Evolutionary conservation across 768 basidiomycete genomes (phyloP).

Genomic region (Mycena belliarum): DNA sequence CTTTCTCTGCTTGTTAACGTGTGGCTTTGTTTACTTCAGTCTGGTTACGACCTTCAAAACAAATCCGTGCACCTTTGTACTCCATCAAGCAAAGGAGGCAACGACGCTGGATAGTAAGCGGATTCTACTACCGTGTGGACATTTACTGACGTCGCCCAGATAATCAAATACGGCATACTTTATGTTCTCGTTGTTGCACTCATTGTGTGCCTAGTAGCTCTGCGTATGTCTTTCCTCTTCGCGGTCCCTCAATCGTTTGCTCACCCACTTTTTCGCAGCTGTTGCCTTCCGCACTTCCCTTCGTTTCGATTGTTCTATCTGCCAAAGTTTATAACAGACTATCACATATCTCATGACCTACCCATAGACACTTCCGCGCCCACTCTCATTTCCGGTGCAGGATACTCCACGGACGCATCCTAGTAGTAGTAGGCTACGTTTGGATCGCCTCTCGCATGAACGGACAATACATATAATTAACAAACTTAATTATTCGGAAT

Average conservation of each 20-base stretch:
- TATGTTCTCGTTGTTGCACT: constrained; percentile 69
- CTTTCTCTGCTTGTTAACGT: constrained; percentile 23
- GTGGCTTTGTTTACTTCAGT: constrained; percentile 43
- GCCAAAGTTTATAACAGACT: constrained; percentile 62
- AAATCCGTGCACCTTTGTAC: constrained; percentile 91
- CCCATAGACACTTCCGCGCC: constrained; percentile 20
- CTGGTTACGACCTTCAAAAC: constrained; percentile 94
- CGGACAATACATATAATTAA: constrained; percentile 16
- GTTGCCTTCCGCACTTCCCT: constrained; percentile 61
- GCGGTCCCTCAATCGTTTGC: constrained; percentile 5
- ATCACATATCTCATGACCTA: constrained; percentile 36
- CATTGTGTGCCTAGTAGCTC: constrained; percentile 75
- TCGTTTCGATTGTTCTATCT: constrained; percentile 66
- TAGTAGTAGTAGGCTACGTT: constrained; percentile 22
- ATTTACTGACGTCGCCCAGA: constrained; percentile 38
- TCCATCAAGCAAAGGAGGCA: constrained; percentile 88
- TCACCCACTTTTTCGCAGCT: constrained; percentile 40
- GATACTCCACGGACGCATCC: constrained; percentile 21
- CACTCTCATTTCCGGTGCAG: constrained; percentile 15
- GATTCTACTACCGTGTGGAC: not conserved
- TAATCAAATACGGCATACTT: constrained; percentile 81
- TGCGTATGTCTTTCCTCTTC: constrained; percentile 60
- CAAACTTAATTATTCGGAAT: no score
- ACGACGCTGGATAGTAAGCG: constrained; percentile 82
- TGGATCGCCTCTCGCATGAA: constrained; percentile 18